Evolutionary conservation across 2,329 filamentous ascomycete genomes (phyloP).

Genomic region (Pseudogymnoascus verrucosus): DNA sequence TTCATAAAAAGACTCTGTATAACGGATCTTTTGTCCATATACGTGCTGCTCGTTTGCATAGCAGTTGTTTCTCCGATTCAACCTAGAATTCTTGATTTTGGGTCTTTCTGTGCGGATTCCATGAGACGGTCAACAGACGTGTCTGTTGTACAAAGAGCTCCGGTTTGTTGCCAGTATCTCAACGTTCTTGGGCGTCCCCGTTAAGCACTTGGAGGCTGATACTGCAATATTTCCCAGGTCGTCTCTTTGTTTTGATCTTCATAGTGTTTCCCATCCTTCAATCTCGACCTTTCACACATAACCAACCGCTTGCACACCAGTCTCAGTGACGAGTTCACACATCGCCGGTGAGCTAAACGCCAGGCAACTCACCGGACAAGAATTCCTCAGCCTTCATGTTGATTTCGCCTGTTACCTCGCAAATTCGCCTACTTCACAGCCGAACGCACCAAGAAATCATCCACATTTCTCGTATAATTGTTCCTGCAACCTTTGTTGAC

Average conservation of each 20-base stretch:
- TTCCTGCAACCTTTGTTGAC: not conserved
- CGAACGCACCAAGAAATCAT: not conserved
- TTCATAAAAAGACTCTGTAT: slow-evolving; percentile 7
- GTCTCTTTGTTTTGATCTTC: not conserved
- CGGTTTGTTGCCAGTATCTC: slow-evolving; percentile 2
- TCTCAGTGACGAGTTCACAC: not conserved
- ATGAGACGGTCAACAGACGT: not conserved
- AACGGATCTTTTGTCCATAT: slow-evolving; percentile 7
- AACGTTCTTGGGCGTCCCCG: not conserved
- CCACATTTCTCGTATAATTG: not conserved
- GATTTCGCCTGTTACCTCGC: not conserved
- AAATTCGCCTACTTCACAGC: not conserved
- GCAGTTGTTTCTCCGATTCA: not conserved
- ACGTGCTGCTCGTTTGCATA: not conserved
- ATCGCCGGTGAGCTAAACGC: not conserved
- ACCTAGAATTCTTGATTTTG: not conserved
- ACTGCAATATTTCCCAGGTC: not conserved
- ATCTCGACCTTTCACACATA: not conserved
- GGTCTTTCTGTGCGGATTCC: not conserved
- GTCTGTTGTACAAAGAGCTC: not conserved
- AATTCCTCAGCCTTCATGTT: not conserved
- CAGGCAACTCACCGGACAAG: not conserved
- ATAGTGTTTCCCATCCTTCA: not conserved
- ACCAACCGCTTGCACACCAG: not conserved
- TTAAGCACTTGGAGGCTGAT: slow-evolving; percentile 2